Conservation (phyloP, 2,329 filamentous ascomycete genomes). For the Calonectria pteridis region DNA sequence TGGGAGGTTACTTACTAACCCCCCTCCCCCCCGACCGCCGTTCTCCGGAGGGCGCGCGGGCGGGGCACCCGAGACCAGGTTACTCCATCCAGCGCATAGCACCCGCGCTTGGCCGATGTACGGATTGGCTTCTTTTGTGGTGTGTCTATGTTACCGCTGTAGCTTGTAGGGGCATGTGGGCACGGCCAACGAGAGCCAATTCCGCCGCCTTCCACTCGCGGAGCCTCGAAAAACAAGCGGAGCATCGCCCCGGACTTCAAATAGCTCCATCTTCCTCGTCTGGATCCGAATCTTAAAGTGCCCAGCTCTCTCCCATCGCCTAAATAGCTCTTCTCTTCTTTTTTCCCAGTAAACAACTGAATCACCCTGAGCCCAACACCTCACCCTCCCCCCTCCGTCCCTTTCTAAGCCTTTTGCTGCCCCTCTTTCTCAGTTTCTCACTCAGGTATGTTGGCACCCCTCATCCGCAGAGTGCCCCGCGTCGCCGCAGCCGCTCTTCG, state of each 20-base stretch:
- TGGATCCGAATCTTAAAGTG: constrained; percentile 16
- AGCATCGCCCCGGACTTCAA: constrained; percentile 25
- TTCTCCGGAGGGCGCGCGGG: constrained; percentile 26
- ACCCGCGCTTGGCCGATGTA: constrained; percentile 12
- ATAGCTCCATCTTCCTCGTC: constrained; percentile 14
- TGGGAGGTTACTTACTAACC: not conserved
- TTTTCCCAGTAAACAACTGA: not conserved
- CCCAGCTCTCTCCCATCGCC: not conserved
- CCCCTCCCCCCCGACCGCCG: constrained; percentile 10
- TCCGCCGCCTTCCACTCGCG: constrained; percentile 27
- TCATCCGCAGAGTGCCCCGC: constrained; percentile 41
- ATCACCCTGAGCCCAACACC: not conserved
- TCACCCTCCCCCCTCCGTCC: not conserved
- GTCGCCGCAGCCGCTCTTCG: constrained; percentile 34
- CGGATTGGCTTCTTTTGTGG: not conserved
- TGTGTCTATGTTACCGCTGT: not conserved
- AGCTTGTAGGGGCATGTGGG: constrained; percentile 1
- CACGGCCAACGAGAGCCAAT: constrained; percentile 19
- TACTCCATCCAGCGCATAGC: constrained; percentile 3
- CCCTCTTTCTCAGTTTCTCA: not conserved
- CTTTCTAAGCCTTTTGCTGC: not conserved
- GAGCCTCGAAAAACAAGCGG: constrained; percentile 22
- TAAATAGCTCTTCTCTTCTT: not conserved
- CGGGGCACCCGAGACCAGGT: constrained; percentile 23
- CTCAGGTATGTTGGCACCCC: constrained; percentile 39